These are phyloP conservation scores for Vanilla planifolia DNA, from an alignment of 106 monocot species.

Conservation along the genomic window DNA sequence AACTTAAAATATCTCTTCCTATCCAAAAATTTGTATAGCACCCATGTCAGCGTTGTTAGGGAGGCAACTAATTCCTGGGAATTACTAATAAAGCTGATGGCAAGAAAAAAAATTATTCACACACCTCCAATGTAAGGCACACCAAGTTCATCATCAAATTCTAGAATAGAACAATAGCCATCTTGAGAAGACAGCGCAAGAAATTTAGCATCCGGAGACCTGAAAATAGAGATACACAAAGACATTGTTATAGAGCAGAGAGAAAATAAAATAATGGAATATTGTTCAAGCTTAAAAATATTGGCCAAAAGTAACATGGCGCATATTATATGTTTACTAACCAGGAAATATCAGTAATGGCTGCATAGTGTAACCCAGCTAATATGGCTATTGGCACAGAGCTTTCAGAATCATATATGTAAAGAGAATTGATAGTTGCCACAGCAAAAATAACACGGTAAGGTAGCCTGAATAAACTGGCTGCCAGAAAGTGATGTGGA, in stretches of 20 bases:
- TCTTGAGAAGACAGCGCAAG: constrained; percentile 79
- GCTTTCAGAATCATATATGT: constrained; percentile 87
- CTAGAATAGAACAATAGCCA: constrained; percentile 80
- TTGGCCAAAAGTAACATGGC: not conserved
- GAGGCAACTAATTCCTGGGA: not conserved
- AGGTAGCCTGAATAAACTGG: constrained; percentile 72
- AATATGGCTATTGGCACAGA: constrained; percentile 66
- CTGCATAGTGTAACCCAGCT: constrained; percentile 93
- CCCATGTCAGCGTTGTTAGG: not conserved
- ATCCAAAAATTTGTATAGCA: not conserved
- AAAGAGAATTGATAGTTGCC: constrained; percentile 85
- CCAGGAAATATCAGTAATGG: constrained; percentile 95
- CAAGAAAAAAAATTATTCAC: not conserved
- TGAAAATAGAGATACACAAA: constrained; percentile 13
- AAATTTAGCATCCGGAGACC: constrained; percentile 81
- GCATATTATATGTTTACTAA: constrained; percentile 15
- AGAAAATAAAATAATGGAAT: not conserved
- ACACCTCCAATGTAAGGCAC: constrained; percentile 50
- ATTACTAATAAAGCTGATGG: not conserved
- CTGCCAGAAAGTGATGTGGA: constrained; percentile 20
- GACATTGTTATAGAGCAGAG: not conserved
- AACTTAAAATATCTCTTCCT: not conserved
- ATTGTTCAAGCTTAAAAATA: no score
- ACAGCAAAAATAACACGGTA: constrained; percentile 88
- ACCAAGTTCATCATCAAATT: constrained; percentile 91